Conservation (phyloP, 1,139 yeast genomes). For the Yamadazyma songkhlaensis region DNA sequence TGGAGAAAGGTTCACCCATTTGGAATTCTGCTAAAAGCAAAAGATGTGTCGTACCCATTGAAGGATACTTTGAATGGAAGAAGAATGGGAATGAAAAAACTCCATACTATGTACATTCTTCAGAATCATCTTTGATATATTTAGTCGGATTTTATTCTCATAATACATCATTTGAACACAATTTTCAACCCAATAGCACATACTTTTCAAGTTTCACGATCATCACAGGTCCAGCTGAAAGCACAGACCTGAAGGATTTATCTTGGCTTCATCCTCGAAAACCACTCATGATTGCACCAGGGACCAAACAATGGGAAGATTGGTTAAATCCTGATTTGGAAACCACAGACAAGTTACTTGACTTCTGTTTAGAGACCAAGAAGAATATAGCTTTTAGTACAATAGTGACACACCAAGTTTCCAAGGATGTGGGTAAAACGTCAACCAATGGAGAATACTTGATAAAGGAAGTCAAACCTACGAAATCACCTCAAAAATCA, state of each 20-base stretch:
- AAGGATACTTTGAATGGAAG: constrained; percentile 87
- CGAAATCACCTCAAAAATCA: constrained; percentile 19
- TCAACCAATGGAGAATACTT: constrained; percentile 46
- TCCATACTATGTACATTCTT: constrained; percentile 67
- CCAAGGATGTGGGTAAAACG: constrained; percentile 64
- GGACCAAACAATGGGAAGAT: constrained; percentile 48
- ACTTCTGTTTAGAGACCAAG: constrained; percentile 33
- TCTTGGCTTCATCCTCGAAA: constrained; percentile 74
- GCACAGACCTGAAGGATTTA: constrained; percentile 40
- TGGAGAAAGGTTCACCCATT: constrained; percentile 38
- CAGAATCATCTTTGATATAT: constrained; percentile 51
- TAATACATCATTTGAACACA: constrained; percentile 31
- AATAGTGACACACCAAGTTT: constrained; percentile 55
- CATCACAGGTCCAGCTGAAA: constrained; percentile 67
- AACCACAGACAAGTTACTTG: constrained; percentile 37
- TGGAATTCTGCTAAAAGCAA: constrained; percentile 48
- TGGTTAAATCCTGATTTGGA: constrained; percentile 59
- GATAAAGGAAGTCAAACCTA: constrained; percentile 23
- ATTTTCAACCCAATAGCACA: constrained; percentile 18
- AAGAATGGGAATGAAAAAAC: constrained; percentile 35
- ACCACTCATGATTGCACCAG: constrained; percentile 69
- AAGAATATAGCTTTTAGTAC: constrained; percentile 38
- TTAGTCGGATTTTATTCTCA: constrained; percentile 71
- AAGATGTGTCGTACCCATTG: constrained; percentile 72
- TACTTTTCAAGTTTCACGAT: constrained; percentile 61